These are phyloP conservation scores for Myxozyma lipomycoides DNA, from an alignment of 805 yeast genomes.

Conservation along the genomic window DNA sequence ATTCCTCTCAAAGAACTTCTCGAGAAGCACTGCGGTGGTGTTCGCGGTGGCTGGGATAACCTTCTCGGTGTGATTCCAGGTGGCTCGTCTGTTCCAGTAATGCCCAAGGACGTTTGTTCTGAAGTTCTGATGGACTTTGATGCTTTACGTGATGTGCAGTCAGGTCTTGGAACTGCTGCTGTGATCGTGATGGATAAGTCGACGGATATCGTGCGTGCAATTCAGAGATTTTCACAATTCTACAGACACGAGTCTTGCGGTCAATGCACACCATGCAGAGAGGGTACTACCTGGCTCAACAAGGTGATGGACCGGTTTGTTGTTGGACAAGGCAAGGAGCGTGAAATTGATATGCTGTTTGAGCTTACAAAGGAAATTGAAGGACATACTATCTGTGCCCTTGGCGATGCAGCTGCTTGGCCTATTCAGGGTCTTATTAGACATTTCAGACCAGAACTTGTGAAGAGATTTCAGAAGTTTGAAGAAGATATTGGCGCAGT, in stretches of 20 bases:
- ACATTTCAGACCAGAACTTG: slow-evolving; percentile 78
- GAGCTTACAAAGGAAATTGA: slow-evolving; percentile 84
- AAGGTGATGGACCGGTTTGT: slow-evolving; percentile 81
- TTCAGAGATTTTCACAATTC: slow-evolving; percentile 77
- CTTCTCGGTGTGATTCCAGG: slow-evolving; percentile 85
- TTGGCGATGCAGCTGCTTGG: slow-evolving; percentile 94
- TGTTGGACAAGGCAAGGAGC: slow-evolving; percentile 71
- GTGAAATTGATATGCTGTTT: slow-evolving; percentile 78
- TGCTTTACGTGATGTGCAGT: slow-evolving; percentile 77
- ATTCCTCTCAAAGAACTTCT: slow-evolving; percentile 76
- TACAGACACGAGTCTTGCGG: slow-evolving; percentile 93
- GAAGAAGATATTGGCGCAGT: slow-evolving; percentile 49
- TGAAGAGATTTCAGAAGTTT: slow-evolving; percentile 67
- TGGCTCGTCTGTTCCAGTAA: slow-evolving; percentile 81
- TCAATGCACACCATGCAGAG: slow-evolving; percentile 93
- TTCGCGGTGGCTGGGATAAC: slow-evolving; percentile 91
- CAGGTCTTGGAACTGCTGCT: slow-evolving; percentile 90
- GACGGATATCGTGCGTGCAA: slow-evolving; percentile 79
- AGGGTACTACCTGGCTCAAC: slow-evolving; percentile 82
- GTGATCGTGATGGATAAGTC: slow-evolving; percentile 87
- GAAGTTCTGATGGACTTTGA: slow-evolving; percentile 82
- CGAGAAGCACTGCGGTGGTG: slow-evolving; percentile 88
- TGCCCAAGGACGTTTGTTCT: slow-evolving; percentile 64
- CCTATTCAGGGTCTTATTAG: slow-evolving; percentile 85
- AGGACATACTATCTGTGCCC: slow-evolving; percentile 88